Percentiles rank a stretch among this genome's conserved stretches.
Conservation (phyloP, 2,329 filamentous ascomycete species). For the Fusarium protoensiforme region DNA sequence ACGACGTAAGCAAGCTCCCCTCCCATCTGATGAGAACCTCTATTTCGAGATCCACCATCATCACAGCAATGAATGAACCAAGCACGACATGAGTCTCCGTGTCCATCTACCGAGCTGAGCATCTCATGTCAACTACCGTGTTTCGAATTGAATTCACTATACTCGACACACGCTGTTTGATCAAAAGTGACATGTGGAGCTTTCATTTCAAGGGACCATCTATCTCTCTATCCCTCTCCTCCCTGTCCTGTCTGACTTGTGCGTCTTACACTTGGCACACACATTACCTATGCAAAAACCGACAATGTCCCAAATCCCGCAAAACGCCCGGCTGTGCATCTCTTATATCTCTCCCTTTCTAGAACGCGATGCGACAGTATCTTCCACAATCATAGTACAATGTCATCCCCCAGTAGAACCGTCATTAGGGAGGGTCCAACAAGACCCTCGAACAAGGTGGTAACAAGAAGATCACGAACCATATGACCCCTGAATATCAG, state of each 20-base stretch:
- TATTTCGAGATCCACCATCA: neutral
- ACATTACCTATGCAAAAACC: constrained; percentile 15
- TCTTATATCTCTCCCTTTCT: constrained; percentile 24
- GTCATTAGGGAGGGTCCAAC: constrained; percentile 7
- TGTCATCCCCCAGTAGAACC: constrained; percentile 1
- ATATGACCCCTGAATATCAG: constrained; percentile 34
- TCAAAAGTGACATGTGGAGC: neutral
- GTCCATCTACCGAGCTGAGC: neutral
- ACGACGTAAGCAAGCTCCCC: neutral
- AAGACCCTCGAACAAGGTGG: constrained; percentile 9
- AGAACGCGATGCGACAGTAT: constrained; percentile 30
- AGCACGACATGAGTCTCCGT: neutral
- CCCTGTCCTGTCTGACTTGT: neutral
- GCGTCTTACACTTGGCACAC: neutral
- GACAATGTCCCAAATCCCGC: constrained; percentile 24
- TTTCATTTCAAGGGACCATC: neutral
- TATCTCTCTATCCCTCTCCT: neutral
- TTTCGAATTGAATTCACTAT: neutral
- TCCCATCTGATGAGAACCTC: too few relatives aligned
- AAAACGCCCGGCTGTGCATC: constrained; percentile 43
- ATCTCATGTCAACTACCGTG: neutral
- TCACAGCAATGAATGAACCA: neutral
- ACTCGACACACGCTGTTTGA: neutral
- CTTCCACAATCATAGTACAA: constrained; percentile 33
- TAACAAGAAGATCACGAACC: constrained; percentile 6